Evolutionary conservation across 176 grass and related monocot species (phyloP).

Genomic region (Bonia amplexicaulis): DNA sequence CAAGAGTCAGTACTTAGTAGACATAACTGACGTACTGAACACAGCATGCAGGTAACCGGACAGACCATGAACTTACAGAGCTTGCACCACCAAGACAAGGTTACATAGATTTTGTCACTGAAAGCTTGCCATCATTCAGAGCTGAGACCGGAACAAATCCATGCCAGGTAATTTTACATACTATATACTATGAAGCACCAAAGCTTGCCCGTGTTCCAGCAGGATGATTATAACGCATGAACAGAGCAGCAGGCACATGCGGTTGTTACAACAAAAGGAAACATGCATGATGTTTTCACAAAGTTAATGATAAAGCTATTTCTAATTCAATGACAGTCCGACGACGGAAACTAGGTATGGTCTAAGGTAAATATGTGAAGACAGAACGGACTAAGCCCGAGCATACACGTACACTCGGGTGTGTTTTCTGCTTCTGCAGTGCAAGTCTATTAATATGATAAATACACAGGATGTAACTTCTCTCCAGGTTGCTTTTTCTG

Average conservation of each 20-base stretch:
- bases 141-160: not conserved
- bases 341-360: constrained; percentile 22
- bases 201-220: constrained; percentile 18
- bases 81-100: not conserved
- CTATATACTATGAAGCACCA: constrained; percentile 32
- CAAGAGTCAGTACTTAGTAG: not conserved
- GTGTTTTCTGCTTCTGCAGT: constrained; percentile 30
- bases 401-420: constrained; percentile 10
- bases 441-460: constrained; percentile 40
- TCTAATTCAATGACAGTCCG: constrained; percentile 25
- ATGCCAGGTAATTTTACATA: constrained; percentile 24
- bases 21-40: not conserved
- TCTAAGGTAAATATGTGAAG: constrained; percentile 43
- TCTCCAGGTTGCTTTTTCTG: constrained; percentile 18
- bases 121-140: not conserved
- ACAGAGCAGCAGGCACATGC: constrained; percentile 26
- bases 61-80: not conserved
- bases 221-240: constrained; percentile 27
- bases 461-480: constrained; percentile 38
- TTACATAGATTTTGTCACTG: not conserved
- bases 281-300: constrained; percentile 22
- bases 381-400: not conserved
- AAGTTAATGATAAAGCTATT: constrained; percentile 30
- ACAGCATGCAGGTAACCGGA: not conserved
- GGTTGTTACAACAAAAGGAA: constrained; percentile 21